These are phyloP conservation scores for Aspergillus ochraceoroseus DNA, from an alignment of 2,329 filamentous ascomycete genomes.

Conservation along the genomic window DNA sequence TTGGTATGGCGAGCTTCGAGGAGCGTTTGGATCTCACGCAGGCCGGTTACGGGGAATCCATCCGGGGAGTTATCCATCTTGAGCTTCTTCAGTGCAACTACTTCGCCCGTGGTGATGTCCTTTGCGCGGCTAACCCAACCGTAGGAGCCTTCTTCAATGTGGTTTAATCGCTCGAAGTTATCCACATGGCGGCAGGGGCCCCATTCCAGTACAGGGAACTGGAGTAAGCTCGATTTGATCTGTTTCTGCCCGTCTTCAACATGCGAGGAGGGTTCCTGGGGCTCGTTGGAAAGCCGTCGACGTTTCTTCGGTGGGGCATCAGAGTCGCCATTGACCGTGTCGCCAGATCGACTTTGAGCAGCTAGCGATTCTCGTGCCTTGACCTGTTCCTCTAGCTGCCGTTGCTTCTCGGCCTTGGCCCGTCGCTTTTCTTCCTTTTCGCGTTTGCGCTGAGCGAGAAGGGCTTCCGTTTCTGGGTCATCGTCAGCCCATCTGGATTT, in stretches of 20 bases:
- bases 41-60: slow-evolving; percentile 83
- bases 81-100: slow-evolving; percentile 89
- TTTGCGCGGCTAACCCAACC: slow-evolving; percentile 85
- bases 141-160: slow-evolving; percentile 96
- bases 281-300: slow-evolving; percentile 56
- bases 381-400: slow-evolving; percentile 29
- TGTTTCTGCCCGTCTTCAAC: slow-evolving; percentile 21
- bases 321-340: slow-evolving; percentile 27
- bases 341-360: slow-evolving; percentile 20
- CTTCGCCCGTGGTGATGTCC: slow-evolving; percentile 65
- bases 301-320: slow-evolving; percentile 52
- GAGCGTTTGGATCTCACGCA: slow-evolving; percentile 90
- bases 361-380: slow-evolving; percentile 23
- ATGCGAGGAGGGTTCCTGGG: slow-evolving; percentile 16
- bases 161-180: slow-evolving; percentile 86
- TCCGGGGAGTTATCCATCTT: slow-evolving; percentile 78
- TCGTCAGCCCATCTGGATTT: slow-evolving; percentile 85
- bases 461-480: slow-evolving; percentile 71
- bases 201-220: slow-evolving; percentile 66
- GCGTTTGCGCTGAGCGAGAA: slow-evolving; percentile 62
- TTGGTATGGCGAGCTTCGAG: slow-evolving; percentile 75
- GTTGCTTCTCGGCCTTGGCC: slow-evolving; percentile 67
- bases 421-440: slow-evolving; percentile 89
- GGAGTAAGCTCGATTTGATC: slow-evolving; percentile 57
- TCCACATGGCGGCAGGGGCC: slow-evolving; percentile 70